Conservation (phyloP, 371 early-diverging fungal genomes). For the Mortierella sp. region DNA sequence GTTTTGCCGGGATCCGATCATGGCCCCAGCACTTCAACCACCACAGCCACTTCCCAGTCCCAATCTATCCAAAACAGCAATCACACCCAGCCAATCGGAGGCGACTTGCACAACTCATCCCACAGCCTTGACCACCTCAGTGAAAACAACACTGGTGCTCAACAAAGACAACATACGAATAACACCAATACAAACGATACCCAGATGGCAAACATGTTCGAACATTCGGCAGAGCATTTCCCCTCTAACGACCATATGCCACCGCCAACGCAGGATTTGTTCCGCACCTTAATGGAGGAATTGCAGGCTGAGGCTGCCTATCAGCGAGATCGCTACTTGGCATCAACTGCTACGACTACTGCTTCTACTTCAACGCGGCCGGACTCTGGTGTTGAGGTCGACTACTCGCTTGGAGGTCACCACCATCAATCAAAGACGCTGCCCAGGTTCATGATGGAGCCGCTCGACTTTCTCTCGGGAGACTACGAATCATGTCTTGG, state of each 20-base stretch:
- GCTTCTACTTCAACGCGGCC: conserved; percentile 11
- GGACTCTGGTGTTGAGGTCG: conserved; percentile 13
- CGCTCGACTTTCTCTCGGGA: conserved; percentile 35
- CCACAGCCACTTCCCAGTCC: conserved; percentile 1
- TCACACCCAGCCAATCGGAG: conserved; percentile 13
- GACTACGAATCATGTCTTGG: conserved; percentile 38
- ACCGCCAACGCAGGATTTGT: conserved; percentile 42
- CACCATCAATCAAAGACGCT: conserved; percentile 18
- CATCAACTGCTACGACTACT: neutral
- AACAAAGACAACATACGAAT: neutral
- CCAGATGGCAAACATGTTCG: conserved; percentile 19
- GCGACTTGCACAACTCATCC: neutral
- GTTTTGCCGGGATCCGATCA: conserved; percentile 17
- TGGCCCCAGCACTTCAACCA: neutral
- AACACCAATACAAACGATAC: conserved; percentile 6
- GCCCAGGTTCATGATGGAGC: conserved; percentile 51
- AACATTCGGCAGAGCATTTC: conserved; percentile 19
- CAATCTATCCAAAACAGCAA: neutral
- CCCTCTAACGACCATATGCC: conserved; percentile 30
- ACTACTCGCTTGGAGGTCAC: conserved; percentile 5
- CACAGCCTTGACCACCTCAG: neutral
- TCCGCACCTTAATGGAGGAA: conserved; percentile 48
- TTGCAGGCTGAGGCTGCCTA: conserved; percentile 41
- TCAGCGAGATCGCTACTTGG: conserved; percentile 35
- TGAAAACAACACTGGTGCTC: neutral